These are phyloP conservation scores for Hawksworthiomyces lignivorus DNA, from an alignment of 2,329 filamentous ascomycete species.

Conservation along the genomic window DNA sequence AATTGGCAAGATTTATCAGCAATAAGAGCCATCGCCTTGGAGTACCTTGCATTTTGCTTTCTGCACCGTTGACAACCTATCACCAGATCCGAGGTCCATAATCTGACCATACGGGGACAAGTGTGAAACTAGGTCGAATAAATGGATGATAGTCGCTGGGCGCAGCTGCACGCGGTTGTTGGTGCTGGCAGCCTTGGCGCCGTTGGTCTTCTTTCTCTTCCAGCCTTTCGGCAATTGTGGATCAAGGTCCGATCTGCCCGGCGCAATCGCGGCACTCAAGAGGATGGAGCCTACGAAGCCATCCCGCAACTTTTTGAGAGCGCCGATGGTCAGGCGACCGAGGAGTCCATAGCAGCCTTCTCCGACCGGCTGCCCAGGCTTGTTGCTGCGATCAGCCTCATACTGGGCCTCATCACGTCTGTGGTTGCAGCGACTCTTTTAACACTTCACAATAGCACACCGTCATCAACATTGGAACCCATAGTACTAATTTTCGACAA, in stretches of 20 bases:
- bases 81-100: no score
- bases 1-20: neutral
- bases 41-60: no score
- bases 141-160: conserved; percentile 8
- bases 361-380: conserved; percentile 21
- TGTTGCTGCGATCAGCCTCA: conserved; percentile 18
- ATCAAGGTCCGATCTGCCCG: conserved; percentile 10
- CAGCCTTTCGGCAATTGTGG: conserved; percentile 14
- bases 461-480: neutral
- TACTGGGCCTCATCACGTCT: conserved; percentile 20
- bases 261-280: conserved; percentile 5
- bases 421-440: conserved; percentile 18
- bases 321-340: conserved; percentile 24
- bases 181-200: conserved; percentile 13
- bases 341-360: conserved; percentile 24
- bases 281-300: conserved; percentile 14
- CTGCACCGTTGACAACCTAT: no score
- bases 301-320: conserved; percentile 23
- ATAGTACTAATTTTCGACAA: conserved; percentile 4
- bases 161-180: conserved; percentile 8
- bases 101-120: no score
- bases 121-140: no score
- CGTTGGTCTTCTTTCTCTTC: conserved; percentile 14
- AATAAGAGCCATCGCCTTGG: no score
- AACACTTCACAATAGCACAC: neutral